Conservation (phyloP, 2,329 filamentous ascomycete genomes). For the Fusarium brevicatenulatum region DNA sequence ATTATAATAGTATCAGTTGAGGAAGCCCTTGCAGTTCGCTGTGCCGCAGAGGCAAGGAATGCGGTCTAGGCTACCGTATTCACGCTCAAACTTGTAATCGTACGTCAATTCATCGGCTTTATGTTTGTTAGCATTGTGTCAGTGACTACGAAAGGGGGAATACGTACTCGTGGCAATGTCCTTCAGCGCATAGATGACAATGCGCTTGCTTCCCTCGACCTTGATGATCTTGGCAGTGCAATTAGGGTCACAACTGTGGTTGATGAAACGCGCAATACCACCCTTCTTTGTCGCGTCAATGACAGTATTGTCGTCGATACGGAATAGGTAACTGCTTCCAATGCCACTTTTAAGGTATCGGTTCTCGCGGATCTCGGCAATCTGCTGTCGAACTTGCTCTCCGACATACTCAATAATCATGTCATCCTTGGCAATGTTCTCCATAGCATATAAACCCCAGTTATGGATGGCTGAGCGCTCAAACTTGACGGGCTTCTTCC, state of each 20-base stretch:
- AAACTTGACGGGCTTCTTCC: conserved; percentile 99
- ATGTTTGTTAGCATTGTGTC: conserved; percentile 30
- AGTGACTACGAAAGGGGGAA: conserved; percentile 39
- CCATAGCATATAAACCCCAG: conserved; percentile 97
- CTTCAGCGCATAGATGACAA: conserved; percentile 97
- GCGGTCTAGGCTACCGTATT: conserved; percentile 92
- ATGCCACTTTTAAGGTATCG: conserved; percentile 96
- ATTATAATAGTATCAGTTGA: conserved; percentile 73
- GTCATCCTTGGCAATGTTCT: conserved; percentile 95
- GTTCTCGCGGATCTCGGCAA: conserved; percentile 94
- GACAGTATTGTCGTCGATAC: conserved; percentile 97
- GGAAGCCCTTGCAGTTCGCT: conserved; percentile 96
- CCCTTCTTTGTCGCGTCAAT: conserved; percentile 99
- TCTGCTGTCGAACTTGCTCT: conserved; percentile 95
- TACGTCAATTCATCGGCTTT: conserved; percentile 98
- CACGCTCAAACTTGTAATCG: conserved; percentile 99
- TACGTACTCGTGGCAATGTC: conserved; percentile 92
- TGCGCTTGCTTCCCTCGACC: conserved; percentile 96
- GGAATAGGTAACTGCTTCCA: conserved; percentile 96
- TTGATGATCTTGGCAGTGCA: conserved; percentile 99
- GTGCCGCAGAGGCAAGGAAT: conserved; percentile 98
- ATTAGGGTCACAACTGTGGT: conserved; percentile 97
- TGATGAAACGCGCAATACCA: conserved; percentile 98
- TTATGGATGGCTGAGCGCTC: conserved; percentile 98
- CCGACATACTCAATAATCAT: conserved; percentile 99